Evolutionary conservation across 23 red algal genomes (phyloP).

Genomic region (Cyanidium caldarium): DNA sequence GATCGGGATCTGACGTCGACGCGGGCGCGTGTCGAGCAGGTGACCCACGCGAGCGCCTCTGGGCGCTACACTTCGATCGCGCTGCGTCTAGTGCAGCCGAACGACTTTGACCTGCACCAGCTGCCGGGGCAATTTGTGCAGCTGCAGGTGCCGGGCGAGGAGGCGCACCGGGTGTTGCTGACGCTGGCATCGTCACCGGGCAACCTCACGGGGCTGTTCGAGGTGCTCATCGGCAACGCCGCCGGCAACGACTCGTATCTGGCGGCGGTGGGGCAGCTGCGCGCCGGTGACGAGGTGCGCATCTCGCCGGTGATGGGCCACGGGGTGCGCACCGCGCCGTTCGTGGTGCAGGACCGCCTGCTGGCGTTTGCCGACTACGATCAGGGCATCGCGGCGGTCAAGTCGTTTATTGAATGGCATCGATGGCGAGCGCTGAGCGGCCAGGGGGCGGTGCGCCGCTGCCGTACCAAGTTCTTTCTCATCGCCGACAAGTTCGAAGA

Average conservation of each 20-base stretch:
- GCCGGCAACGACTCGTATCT: not conserved
- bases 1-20: too few species aligned
- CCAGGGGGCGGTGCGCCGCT: constrained; percentile 41
- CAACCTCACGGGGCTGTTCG: not conserved
- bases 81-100: too few species aligned
- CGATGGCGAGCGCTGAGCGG: constrained; percentile 46
- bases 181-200: constrained; percentile 49
- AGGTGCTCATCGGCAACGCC: constrained; percentile 13
- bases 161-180: constrained; percentile 6
- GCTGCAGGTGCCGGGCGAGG: not conserved
- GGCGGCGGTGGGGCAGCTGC: not conserved
- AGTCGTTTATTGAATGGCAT: constrained; percentile 41
- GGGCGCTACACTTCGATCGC: too few species aligned
- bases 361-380: constrained; percentile 43
- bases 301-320: constrained; percentile 43
- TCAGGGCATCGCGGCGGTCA: constrained; percentile 54
- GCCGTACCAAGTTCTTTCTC: constrained; percentile 20
- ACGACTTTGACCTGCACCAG: too few species aligned
- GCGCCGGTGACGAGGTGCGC: constrained; percentile 22
- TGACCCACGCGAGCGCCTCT: too few species aligned
- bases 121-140: constrained; percentile 54
- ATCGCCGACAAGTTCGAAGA: constrained; percentile 4
- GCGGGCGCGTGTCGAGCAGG: too few species aligned
- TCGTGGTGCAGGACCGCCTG: constrained; percentile 10
- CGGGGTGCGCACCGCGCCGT: constrained; percentile 23